Evolutionary conservation across 2,329 filamentous ascomycete genomes (phyloP).

Genomic region (Pseudogymnoascus sp.): DNA sequence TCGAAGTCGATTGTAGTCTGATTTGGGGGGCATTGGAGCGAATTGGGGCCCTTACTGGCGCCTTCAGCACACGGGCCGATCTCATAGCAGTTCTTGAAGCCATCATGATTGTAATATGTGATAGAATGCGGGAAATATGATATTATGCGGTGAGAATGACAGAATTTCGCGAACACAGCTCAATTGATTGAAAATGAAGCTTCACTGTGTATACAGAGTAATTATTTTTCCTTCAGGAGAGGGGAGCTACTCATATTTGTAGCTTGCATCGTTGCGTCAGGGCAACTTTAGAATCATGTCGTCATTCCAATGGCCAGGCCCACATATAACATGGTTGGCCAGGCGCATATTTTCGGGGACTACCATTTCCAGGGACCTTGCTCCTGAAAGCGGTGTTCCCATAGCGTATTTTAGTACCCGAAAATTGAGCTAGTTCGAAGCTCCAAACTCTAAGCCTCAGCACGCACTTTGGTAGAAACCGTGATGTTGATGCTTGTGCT

Average conservation of each 20-base stretch:
- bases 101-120: conserved; percentile 16
- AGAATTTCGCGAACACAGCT: background rate
- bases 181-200: background rate
- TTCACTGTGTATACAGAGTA: background rate
- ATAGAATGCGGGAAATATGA: background rate
- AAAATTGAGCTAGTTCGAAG: background rate
- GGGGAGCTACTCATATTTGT: background rate
- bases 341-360: conserved; percentile 4
- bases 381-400: background rate
- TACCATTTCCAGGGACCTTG: background rate
- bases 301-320: background rate
- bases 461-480: background rate
- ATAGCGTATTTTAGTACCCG: conserved; percentile 3
- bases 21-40: conserved; percentile 27
- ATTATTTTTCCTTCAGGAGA: background rate
- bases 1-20: conserved; percentile 15
- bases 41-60: conserved; percentile 17
- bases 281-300: background rate
- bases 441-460: background rate
- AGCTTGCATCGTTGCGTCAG: background rate
- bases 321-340: conserved; percentile 1
- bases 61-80: conserved; percentile 19
- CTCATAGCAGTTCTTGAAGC: conserved; percentile 24
- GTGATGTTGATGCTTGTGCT: background rate
- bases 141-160: background rate